Evolutionary conservation across 768 basidiomycete species (phyloP).

Genomic region (Pleurotus salmoneostramineus): DNA sequence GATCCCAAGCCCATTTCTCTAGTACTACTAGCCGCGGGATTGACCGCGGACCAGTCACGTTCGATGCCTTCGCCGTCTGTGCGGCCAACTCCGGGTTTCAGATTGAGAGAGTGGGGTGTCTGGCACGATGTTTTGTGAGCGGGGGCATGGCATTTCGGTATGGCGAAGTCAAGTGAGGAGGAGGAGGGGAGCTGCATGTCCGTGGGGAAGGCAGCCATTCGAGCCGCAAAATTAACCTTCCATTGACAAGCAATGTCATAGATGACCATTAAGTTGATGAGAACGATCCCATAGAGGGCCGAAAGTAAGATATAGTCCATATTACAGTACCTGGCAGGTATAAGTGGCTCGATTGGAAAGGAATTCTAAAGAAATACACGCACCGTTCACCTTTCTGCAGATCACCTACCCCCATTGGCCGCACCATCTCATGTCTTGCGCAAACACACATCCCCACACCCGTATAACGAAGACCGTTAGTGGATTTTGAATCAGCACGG

Average conservation of each 20-base stretch:
- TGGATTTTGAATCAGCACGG: background rate
- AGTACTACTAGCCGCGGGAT: too few species aligned
- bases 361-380: background rate
- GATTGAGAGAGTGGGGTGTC: slow-evolving; percentile 8
- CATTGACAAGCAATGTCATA: too few species aligned
- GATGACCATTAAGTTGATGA: background rate
- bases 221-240: background rate
- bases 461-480: background rate
- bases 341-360: background rate
- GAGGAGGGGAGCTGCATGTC: background rate
- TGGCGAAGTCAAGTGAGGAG: too few species aligned
- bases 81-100: slow-evolving; percentile 13
- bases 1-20: background rate
- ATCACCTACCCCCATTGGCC: background rate
- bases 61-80: slow-evolving; percentile 30
- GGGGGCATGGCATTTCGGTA: slow-evolving; percentile 10
- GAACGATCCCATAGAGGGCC: background rate
- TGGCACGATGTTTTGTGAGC: slow-evolving; percentile 9
- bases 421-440: slow-evolving; percentile 1
- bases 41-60: slow-evolving; percentile 21
- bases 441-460: slow-evolving; percentile 1
- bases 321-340: slow-evolving; percentile 1
- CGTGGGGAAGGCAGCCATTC: background rate
- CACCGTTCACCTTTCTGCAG: slow-evolving; percentile 2
- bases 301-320: slow-evolving; percentile 5